These are phyloP conservation scores for Pterulicium gracile DNA, from an alignment of 1,284 basidiomycete species.

Conservation along the genomic window DNA sequence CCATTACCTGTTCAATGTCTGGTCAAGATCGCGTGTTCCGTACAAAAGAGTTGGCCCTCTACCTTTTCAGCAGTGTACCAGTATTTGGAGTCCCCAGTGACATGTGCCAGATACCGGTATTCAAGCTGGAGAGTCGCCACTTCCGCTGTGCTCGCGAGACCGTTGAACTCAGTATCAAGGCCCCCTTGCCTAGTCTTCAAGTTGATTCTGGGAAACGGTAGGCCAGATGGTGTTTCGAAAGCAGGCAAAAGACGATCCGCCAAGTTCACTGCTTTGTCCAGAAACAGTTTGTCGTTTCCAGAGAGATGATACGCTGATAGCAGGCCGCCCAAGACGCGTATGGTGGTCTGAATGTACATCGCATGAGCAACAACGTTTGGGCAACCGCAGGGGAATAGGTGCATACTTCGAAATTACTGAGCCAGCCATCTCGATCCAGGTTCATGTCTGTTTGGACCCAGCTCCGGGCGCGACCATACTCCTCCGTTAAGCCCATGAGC, in stretches of 20 bases:
- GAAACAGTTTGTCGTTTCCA: slow-evolving; percentile 52
- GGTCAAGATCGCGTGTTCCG: neutral
- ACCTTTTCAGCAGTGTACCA: slow-evolving; percentile 72
- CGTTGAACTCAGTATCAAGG: slow-evolving; percentile 52
- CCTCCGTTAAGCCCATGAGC: slow-evolving; percentile 73
- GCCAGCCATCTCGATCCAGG: slow-evolving; percentile 73
- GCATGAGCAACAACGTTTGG: slow-evolving; percentile 4
- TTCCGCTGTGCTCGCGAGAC: slow-evolving; percentile 75
- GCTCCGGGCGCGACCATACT: slow-evolving; percentile 66
- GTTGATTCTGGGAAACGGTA: slow-evolving; percentile 78
- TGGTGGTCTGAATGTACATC: slow-evolving; percentile 61
- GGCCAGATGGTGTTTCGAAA: slow-evolving; percentile 74
- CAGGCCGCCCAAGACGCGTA: slow-evolving; percentile 74
- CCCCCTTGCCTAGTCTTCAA: slow-evolving; percentile 57
- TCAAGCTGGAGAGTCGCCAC: slow-evolving; percentile 81
- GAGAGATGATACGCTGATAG: slow-evolving; percentile 77
- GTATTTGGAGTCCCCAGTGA: slow-evolving; percentile 70
- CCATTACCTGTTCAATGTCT: slow-evolving; percentile 50
- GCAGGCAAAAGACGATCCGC: slow-evolving; percentile 79
- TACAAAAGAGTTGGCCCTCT: slow-evolving; percentile 24
- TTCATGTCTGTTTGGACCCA: slow-evolving; percentile 69
- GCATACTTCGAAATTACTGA: slow-evolving; percentile 90
- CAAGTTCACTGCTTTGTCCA: slow-evolving; percentile 71
- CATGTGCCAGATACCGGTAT: slow-evolving; percentile 77
- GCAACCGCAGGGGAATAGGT: too few species aligned